phyloP scores from a whole-genome alignment of 1,284 basidiomycete species.

The Cutaneotrichosporon cutaneum region DNA sequence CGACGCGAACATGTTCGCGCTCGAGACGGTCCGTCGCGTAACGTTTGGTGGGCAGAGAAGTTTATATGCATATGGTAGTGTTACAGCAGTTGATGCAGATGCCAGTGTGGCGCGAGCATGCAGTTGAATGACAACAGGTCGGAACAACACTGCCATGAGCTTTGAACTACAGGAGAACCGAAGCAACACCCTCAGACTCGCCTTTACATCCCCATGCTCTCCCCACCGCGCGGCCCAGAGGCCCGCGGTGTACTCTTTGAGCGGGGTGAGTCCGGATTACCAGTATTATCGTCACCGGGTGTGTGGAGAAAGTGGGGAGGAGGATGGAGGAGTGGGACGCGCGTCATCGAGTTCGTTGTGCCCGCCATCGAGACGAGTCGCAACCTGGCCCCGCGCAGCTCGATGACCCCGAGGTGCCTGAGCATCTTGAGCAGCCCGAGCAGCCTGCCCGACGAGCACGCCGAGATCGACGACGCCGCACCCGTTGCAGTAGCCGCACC shows the following conservation, averaged over 20 bases:
- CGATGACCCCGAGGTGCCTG: too few species aligned
- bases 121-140: conserved; percentile 8
- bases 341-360: not conserved
- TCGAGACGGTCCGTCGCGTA: too few species aligned
- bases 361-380: too few species aligned
- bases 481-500: too few species aligned
- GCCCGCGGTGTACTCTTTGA: conserved; percentile 5
- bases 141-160: conserved; percentile 6
- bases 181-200: conserved; percentile 40
- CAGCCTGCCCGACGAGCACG: too few species aligned
- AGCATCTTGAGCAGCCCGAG: too few species aligned
- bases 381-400: too few species aligned
- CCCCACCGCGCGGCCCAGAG: conserved; percentile 18
- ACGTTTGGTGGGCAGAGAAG: too few species aligned
- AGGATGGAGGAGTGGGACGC: not conserved
- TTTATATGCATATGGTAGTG: conserved; percentile 4
- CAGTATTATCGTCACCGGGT: conserved; percentile 38
- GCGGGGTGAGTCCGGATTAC: conserved; percentile 41
- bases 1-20: too few species aligned
- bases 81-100: conserved; percentile 7
- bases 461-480: too few species aligned
- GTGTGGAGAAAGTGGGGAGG: not conserved
- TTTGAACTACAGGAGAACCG: too few species aligned
- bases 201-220: conserved; percentile 36
- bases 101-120: not conserved